These are phyloP conservation scores for Daldinia caldariorum DNA, from an alignment of 495 filamentous ascomycete species.

Conservation along the genomic window DNA sequence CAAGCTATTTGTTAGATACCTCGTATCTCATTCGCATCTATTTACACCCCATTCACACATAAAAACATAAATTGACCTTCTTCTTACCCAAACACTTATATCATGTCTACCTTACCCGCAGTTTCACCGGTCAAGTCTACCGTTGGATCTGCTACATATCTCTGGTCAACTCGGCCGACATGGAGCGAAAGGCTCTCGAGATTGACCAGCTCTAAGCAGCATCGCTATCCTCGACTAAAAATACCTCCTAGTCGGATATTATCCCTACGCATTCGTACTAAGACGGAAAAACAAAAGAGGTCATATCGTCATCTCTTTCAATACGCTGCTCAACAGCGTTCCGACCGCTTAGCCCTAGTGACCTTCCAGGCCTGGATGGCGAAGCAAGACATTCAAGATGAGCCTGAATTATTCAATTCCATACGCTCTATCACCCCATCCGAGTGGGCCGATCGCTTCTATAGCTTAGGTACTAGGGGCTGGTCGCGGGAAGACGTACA, in stretches of 20 bases:
- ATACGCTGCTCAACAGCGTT: slow-evolving; percentile 21
- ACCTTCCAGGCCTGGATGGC: slow-evolving; percentile 48
- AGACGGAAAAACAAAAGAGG: slow-evolving; percentile 28
- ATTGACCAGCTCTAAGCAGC: slow-evolving; percentile 27
- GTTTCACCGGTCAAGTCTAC: slow-evolving; percentile 9
- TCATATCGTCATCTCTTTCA: slow-evolving; percentile 25
- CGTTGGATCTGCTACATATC: not conserved
- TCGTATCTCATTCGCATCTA: not conserved
- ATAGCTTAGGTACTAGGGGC: slow-evolving; percentile 39
- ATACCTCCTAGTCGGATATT: slow-evolving; percentile 39
- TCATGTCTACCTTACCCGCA: slow-evolving; percentile 15
- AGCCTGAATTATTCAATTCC: slow-evolving; percentile 17
- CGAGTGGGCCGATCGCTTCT: slow-evolving; percentile 47
- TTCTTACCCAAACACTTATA: not conserved
- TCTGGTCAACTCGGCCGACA: slow-evolving; percentile 13
- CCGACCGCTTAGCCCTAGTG: slow-evolving; percentile 48
- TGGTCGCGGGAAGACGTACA: slow-evolving; percentile 44
- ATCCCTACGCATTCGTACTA: slow-evolving; percentile 33
- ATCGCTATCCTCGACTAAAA: slow-evolving; percentile 27
- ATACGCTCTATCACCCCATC: slow-evolving; percentile 37
- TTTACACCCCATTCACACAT: too few relatives aligned
- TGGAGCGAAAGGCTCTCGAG: slow-evolving; percentile 37
- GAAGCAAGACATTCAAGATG: slow-evolving; percentile 38
- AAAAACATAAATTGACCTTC: not conserved
- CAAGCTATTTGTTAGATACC: not conserved